Percentiles rank a stretch among this genome's conserved stretches.
phyloP scores from a whole-genome alignment of 148 eudicot genomes.

The Nepenthes gracilis region DNA sequence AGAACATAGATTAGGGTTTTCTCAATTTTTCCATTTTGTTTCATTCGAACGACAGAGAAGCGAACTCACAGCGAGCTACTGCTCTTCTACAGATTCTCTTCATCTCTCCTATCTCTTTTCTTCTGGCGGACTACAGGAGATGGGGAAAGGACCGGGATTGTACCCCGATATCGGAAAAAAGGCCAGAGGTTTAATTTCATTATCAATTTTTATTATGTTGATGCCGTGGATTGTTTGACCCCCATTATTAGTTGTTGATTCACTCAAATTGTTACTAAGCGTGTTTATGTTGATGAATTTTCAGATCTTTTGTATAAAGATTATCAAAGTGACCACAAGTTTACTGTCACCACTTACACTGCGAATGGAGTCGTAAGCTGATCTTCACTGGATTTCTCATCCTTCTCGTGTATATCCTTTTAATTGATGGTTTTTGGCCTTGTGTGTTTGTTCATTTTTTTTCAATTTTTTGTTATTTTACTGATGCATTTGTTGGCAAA shows the following conservation, averaged over 20 bases:
- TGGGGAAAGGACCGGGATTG: constrained; percentile 91
- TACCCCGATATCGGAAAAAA: constrained; percentile 91
- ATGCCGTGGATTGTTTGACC: neutral
- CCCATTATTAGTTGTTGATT: neutral
- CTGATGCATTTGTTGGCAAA: too few relatives aligned
- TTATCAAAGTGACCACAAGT: constrained; percentile 76
- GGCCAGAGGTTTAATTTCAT: constrained; percentile 49
- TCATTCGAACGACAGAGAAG: neutral
- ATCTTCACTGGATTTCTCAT: constrained; percentile 1
- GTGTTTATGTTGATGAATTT: constrained; percentile 2
- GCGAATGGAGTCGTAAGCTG: constrained; percentile 55
- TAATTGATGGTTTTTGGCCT: too few relatives aligned
- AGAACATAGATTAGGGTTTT: neutral
- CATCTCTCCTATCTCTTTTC: constrained; percentile 5
- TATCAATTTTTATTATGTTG: neutral
- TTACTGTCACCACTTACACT: constrained; percentile 59
- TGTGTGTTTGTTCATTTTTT: too few relatives aligned
- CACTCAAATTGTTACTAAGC: neutral
- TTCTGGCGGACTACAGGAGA: constrained; percentile 5
- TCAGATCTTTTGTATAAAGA: constrained; percentile 84
- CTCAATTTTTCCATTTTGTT: neutral
- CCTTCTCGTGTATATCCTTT: neutral
- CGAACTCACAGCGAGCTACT: neutral
- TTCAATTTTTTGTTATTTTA: too few relatives aligned
- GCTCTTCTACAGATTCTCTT: neutral